Evolutionary conservation across 768 basidiomycete species (phyloP), one percentile per base, ranked within the genome.

Genomic region (Mycena metata): DNA sequence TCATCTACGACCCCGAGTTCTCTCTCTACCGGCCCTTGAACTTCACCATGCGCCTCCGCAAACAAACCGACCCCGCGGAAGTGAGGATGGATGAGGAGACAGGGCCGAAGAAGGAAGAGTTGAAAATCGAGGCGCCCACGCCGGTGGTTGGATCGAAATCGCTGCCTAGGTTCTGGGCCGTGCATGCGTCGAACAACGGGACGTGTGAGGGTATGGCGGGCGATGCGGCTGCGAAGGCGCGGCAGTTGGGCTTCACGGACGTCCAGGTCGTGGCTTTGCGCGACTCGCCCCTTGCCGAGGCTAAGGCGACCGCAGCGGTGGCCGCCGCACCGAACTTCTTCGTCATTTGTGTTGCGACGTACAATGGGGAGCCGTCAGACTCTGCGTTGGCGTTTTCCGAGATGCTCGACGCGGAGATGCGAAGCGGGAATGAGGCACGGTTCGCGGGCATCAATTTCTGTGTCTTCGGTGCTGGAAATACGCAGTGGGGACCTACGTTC

Each of bases 1-100:
- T 70, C 15, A 70, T 70, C 39, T 70, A 70, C 60, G 69, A 70
- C 43, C 69, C 69, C 15, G 64, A 70, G 5, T 70, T 69, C 46
- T n/a, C 52, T 0, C 63, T 69, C n/a, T 69, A 39, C 51, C 63
- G 64, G 11, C 69, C 69, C 1, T 49, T 70, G 36, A 70, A 70
- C 64, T 70, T 70, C 30, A 24, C n/a, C 15, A 70, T 70, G 69
- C 35, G 46, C 24, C 64, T 70, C 16, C 69, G 57, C 24, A 70
- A 33, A 30, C 69, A 70, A 41, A 42, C 66, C 19, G 52, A 56
- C 11, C 54, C 64, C 8, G 19, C 35, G 49, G 61, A 56, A 19
- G 51, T 59, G 8, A 4, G 42, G 17, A 8, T n/a, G 6, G 43
- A 66, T 21, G 52, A 17, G 5, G 46, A 5, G 39, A 33, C 17